phyloP scores from a whole-genome alignment of 805 yeast genomes.

The Candida ortonii region DNA sequence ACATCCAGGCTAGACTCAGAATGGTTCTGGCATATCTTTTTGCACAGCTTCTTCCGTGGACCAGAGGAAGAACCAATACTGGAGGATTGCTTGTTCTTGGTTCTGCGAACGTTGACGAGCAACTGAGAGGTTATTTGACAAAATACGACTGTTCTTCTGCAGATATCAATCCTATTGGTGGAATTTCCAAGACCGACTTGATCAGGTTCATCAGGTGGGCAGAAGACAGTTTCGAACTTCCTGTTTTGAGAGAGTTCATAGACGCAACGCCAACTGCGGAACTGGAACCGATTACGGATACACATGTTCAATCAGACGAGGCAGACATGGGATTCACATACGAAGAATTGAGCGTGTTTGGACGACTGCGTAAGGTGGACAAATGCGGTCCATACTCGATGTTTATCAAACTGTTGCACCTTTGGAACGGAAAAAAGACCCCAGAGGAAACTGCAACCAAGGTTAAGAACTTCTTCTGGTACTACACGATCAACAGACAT shows the following conservation, averaged over 20 bases:
- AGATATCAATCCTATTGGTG: constrained; percentile 98
- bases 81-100: constrained; percentile 91
- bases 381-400: constrained; percentile 96
- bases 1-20: constrained; percentile 92
- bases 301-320: constrained; percentile 94
- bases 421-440: constrained; percentile 83
- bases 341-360: constrained; percentile 88
- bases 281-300: constrained; percentile 89
- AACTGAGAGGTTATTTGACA: constrained; percentile 90
- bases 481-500: constrained; percentile 92
- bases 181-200: constrained; percentile 91
- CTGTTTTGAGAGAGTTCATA: constrained; percentile 73
- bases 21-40: constrained; percentile 93
- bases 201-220: constrained; percentile 86
- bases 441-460: constrained; percentile 87
- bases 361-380: constrained; percentile 83
- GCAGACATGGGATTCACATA: constrained; percentile 98
- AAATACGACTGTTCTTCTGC: constrained; percentile 98
- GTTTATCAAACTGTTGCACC: constrained; percentile 86
- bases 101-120: constrained; percentile 96
- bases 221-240: constrained; percentile 61
- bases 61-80: constrained; percentile 60
- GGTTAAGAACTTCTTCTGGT: constrained; percentile 89
- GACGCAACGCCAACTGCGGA: constrained; percentile 98
- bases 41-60: constrained; percentile 96